Conservation (phyloP, 352 stramenopile species). For the Pythium sp. region DNA sequence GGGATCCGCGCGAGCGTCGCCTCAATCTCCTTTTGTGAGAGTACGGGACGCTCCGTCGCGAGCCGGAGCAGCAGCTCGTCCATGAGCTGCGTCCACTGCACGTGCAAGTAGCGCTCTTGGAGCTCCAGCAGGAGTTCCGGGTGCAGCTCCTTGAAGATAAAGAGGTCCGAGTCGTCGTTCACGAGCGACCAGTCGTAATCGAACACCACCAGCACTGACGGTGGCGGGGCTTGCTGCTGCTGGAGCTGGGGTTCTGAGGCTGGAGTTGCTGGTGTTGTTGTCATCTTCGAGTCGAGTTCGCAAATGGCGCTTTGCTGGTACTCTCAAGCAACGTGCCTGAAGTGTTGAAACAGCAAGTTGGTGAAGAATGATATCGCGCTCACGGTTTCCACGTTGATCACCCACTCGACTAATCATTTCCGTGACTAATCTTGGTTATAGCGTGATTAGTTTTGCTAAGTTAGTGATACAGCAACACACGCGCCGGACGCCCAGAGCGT, state of each 20-base stretch:
- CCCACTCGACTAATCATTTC: background rate
- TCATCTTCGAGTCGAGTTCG: background rate
- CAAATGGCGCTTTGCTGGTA: background rate
- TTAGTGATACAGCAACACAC: too few species aligned
- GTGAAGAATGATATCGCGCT: too few species aligned
- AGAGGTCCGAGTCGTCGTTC: slow-evolving; percentile 43
- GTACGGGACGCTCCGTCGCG: slow-evolving; percentile 20
- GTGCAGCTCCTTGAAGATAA: slow-evolving; percentile 31
- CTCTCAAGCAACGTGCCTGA: too few species aligned
- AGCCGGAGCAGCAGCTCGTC: slow-evolving; percentile 33
- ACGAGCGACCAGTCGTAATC: slow-evolving; percentile 49
- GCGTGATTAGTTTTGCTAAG: too few species aligned
- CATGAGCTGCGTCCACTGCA: slow-evolving; percentile 26
- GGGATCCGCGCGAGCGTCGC: slow-evolving; percentile 28
- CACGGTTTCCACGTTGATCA: too few species aligned
- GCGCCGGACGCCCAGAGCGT: too few species aligned
- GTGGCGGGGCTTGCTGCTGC: background rate
- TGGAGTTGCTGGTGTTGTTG: background rate
- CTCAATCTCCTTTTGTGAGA: slow-evolving; percentile 25
- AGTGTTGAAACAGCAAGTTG: too few species aligned
- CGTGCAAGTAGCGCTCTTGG: slow-evolving; percentile 13
- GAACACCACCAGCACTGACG: slow-evolving; percentile 41
- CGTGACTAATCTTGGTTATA: too few species aligned
- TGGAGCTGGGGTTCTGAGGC: background rate
- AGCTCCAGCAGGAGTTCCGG: slow-evolving; percentile 26